phyloP scores from a whole-genome alignment of 305 asterid genomes.

The Fraxinus sp. region DNA sequence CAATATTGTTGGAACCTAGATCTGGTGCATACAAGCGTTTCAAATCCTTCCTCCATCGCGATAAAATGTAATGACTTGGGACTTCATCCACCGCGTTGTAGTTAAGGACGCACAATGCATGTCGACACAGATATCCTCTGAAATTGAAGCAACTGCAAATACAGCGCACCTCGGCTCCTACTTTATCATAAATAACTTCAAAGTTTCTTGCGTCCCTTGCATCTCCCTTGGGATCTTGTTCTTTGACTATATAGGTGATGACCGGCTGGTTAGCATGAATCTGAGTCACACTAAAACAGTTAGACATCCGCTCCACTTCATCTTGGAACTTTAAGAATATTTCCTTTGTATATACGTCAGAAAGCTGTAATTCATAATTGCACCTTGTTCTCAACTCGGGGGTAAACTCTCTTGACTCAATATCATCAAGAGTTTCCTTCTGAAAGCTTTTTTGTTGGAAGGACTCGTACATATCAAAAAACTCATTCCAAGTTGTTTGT shows the following conservation, averaged over 20 bases:
- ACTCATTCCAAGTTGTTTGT: constrained; percentile 48
- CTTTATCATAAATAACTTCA: constrained; percentile 69
- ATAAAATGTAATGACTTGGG: constrained; percentile 56
- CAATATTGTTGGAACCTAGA: constrained; percentile 50
- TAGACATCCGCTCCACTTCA: constrained; percentile 56
- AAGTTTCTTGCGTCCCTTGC: constrained; percentile 33
- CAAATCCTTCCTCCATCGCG: constrained; percentile 82
- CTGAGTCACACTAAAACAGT: constrained; percentile 53
- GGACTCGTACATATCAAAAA: constrained; percentile 45
- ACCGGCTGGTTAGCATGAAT: constrained; percentile 55
- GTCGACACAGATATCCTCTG: constrained; percentile 70
- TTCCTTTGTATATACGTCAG: constrained; percentile 63
- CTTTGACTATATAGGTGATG: constrained; percentile 59
- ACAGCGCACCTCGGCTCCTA: constrained; percentile 66
- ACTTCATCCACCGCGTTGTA: constrained; percentile 56
- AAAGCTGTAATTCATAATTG: constrained; percentile 53
- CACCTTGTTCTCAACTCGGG: constrained; percentile 52
- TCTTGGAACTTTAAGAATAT: constrained; percentile 64
- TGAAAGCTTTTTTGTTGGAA: constrained; percentile 43
- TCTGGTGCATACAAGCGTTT: constrained; percentile 57
- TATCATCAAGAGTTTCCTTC: constrained; percentile 57
- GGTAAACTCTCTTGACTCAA: constrained; percentile 49
- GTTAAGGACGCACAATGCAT: constrained; percentile 56
- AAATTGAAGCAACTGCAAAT: constrained; percentile 70
- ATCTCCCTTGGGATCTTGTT: constrained; percentile 45